Evolutionary conservation across 371 early-diverging fungal species (phyloP), one percentile per base, ranked within the genome.

Genomic region (Syncephalastrum monosporum): DNA sequence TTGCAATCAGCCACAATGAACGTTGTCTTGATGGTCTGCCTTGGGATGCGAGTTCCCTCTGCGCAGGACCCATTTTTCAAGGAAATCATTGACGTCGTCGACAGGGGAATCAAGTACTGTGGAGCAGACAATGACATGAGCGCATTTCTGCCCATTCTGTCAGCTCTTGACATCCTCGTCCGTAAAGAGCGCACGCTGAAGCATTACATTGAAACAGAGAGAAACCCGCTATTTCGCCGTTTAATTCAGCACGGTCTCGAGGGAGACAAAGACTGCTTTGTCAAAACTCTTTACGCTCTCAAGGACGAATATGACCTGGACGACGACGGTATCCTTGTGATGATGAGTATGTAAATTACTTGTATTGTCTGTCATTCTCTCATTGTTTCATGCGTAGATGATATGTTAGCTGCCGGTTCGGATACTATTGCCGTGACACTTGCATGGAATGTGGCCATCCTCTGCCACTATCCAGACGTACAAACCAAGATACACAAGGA

Each of bases 271-370:
- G 56, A 61, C n/a, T 69, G 63, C 10, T 44, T 65, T 12, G 45
- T 58, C 3, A 63, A 62, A 43, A 49, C 50, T 19, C 49, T 67
- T n/a, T 56, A 56, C 17, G 47, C 57, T 45, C 49, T 47, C 43
- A 64, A 59, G 38, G 70, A 58, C 25, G 58, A 65, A 44, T 53
- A 57, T 6, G 53, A 55, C 4, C 17, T 71, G 14, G 65, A 71
- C 44, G 64, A 68, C 12, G 50, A 56, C 21, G 54, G 53, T 25
- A 27, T 68, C 14, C 6, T 56, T 1, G 52, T 64, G 0, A 52
- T 64, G 8, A 54, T 67, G 29, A 52, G 75, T 68, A 71, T 57
- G 57, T 42, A 17, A 3, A 15, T 50, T 50, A n/a, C 42, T 15
- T 13, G 4, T 4, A 41, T 41, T 23, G 12, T 24, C 21, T 13